Percentiles rank a stretch among this genome's conserved stretches.
Conservation (phyloP, 192 early-diverging fungal species). For the Chytriomyces hyalinus region DNA sequence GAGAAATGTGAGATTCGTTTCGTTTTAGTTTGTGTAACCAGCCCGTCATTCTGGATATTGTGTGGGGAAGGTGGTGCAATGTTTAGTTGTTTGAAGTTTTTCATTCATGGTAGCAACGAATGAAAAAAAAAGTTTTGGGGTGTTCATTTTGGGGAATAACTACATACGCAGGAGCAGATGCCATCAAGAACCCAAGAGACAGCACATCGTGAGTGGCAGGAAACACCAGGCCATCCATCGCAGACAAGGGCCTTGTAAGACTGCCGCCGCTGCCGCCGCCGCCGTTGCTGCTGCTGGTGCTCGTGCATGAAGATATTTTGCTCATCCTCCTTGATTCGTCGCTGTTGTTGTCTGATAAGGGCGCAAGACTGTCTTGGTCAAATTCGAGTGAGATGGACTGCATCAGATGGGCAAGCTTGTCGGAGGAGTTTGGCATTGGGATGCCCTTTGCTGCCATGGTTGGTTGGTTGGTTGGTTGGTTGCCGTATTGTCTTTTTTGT, state of each 20-base stretch:
- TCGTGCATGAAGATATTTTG: not conserved
- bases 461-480: no score
- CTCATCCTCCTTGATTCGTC: no score
- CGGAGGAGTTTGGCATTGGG: not conserved
- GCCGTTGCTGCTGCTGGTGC: not conserved
- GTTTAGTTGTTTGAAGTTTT: not conserved
- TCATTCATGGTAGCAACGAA: not conserved
- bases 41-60: not conserved
- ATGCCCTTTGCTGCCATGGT: no score
- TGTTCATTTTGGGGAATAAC: not conserved
- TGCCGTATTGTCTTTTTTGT: no score
- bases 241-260: not conserved
- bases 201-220: not conserved
- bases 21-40: conserved; percentile 1
- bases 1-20: not conserved
- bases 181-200: not conserved
- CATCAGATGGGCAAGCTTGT: not conserved
- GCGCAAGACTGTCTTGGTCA: not conserved
- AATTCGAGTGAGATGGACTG: not conserved
- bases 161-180: not conserved
- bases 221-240: not conserved
- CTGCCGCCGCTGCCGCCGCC: not conserved
- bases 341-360: no score
- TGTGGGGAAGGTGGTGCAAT: no score
- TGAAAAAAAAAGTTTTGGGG: not conserved